Percentiles rank a stretch among this genome's conserved stretches.
Conservation (phyloP, 352 stramenopile genomes). For the Phytophthora pisi region DNA sequence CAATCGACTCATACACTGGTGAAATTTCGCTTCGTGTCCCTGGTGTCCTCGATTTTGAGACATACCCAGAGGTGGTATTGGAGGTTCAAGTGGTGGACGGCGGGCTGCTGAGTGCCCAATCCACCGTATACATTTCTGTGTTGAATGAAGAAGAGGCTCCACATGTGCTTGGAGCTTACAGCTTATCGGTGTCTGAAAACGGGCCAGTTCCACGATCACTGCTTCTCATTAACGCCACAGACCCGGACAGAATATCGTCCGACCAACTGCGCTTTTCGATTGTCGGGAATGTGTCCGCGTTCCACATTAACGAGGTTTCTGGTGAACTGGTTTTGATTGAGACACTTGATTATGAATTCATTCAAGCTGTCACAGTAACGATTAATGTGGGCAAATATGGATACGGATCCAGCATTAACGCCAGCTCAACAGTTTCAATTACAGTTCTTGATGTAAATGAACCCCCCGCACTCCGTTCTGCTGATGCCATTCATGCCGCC, state of each 20-base stretch:
- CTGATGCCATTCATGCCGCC: not conserved
- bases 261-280: slow-evolving; percentile 40
- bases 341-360: slow-evolving; percentile 27
- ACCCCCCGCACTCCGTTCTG: slow-evolving; percentile 13
- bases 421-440: slow-evolving; percentile 20
- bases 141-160: slow-evolving; percentile 33
- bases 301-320: slow-evolving; percentile 17
- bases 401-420: slow-evolving; percentile 3
- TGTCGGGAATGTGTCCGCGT: slow-evolving; percentile 3
- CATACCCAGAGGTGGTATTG: slow-evolving; percentile 12
- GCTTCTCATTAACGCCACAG: slow-evolving; percentile 46
- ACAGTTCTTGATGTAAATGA: slow-evolving; percentile 27
- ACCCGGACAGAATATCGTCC: slow-evolving; percentile 47
- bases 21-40: slow-evolving; percentile 16
- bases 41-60: slow-evolving; percentile 31
- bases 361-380: slow-evolving; percentile 8
- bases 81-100: slow-evolving; percentile 25
- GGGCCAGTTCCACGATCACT: slow-evolving; percentile 41
- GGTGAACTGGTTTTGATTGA: slow-evolving; percentile 22
- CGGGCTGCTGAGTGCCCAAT: slow-evolving; percentile 22
- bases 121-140: slow-evolving; percentile 20
- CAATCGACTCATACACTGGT: slow-evolving; percentile 16
- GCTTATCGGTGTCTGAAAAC: slow-evolving; percentile 39
- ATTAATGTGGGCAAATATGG: slow-evolving; percentile 22
- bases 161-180: slow-evolving; percentile 1